Conservation (phyloP, 306 rosid species). For the Inga laurina region DNA sequence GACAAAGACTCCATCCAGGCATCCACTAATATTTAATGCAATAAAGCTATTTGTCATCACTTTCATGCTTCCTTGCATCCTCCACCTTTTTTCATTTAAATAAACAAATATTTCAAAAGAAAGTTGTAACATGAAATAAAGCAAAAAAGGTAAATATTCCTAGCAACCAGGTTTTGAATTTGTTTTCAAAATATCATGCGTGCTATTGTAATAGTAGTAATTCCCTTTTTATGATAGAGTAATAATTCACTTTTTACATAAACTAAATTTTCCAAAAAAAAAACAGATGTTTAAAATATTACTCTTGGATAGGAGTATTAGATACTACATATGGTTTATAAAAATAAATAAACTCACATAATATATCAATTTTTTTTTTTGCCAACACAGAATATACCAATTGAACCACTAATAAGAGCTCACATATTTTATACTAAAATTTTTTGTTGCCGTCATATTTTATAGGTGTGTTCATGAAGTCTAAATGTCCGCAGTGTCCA, state of each 20-base stretch:
- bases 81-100: neutral
- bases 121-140: neutral
- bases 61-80: neutral
- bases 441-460: no score
- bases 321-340: no score
- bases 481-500: no score
- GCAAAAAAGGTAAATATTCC: neutral
- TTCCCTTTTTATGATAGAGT: neutral
- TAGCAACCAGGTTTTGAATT: neutral
- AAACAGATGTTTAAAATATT: neutral
- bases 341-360: no score
- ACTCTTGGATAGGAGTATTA: no score
- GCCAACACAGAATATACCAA: no score
- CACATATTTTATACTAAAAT: no score
- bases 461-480: no score
- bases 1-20: conserved; percentile 10
- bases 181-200: neutral
- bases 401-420: no score
- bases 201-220: neutral
- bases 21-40: conserved; percentile 6
- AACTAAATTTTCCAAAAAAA: neutral
- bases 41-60: neutral
- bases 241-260: neutral
- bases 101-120: neutral
- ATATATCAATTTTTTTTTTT: no score